Evolutionary conservation across 2,329 filamentous ascomycete genomes (phyloP).

Genomic region (Spiromastix sp.): DNA sequence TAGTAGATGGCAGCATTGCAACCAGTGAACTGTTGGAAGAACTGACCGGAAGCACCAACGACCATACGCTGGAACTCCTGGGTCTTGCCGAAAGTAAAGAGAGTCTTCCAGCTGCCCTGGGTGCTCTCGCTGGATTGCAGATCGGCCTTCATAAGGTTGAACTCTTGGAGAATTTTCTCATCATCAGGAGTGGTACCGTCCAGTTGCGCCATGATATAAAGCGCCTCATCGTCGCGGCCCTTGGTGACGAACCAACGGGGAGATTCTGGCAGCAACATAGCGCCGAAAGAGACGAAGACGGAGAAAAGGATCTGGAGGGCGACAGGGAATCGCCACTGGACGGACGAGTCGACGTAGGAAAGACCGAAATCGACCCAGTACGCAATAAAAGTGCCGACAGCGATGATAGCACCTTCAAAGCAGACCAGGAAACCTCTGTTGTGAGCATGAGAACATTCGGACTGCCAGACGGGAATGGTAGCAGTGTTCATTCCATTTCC

Average conservation of each 20-base stretch:
- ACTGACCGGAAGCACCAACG: slow-evolving; percentile 12
- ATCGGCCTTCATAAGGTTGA: slow-evolving; percentile 1
- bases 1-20: slow-evolving; percentile 27
- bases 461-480: slow-evolving; percentile 16
- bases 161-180: slow-evolving; percentile 15
- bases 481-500: slow-evolving; percentile 17
- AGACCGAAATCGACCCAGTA: slow-evolving; percentile 24
- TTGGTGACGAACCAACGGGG: slow-evolving; percentile 15
- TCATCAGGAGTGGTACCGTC: slow-evolving; percentile 21
- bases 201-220: slow-evolving; percentile 12
- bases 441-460: slow-evolving; percentile 18
- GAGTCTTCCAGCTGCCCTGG: slow-evolving; percentile 16
- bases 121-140: too few relatives aligned
- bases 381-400: slow-evolving; percentile 16
- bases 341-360: slow-evolving; percentile 10
- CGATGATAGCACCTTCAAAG: slow-evolving; percentile 18
- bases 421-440: slow-evolving; percentile 38
- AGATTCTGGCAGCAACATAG: slow-evolving; percentile 17
- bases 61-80: slow-evolving; percentile 12
- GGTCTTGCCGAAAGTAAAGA: slow-evolving; percentile 14
- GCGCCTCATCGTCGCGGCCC: slow-evolving; percentile 13
- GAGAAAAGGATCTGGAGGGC: slow-evolving; percentile 17
- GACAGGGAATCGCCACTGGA: slow-evolving; percentile 17
- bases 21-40: slow-evolving; percentile 15
- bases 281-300: slow-evolving; percentile 11